phyloP scores from a whole-genome alignment of 2,329 filamentous ascomycete species.

The Thelonectria olida region DNA sequence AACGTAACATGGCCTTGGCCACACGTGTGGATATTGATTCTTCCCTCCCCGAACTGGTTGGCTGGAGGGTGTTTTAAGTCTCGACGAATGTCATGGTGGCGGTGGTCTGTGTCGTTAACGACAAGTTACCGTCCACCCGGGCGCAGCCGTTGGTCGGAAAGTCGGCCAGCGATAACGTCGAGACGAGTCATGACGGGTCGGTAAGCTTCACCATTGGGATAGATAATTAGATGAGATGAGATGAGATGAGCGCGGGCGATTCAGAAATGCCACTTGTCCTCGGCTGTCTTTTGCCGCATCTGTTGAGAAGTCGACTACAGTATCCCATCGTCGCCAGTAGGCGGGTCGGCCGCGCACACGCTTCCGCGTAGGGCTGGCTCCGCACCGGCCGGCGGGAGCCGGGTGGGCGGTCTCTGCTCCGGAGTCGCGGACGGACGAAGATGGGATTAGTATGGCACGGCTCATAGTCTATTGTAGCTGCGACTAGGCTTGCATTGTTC shows the following conservation, averaged over 20 bases:
- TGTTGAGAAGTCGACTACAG: neutral
- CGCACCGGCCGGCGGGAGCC: conserved; percentile 22
- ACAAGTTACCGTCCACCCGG: neutral
- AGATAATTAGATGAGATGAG: neutral
- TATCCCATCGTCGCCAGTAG: neutral
- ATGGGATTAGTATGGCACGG: neutral
- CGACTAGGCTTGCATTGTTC: neutral
- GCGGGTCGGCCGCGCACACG: neutral
- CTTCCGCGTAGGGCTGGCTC: conserved; percentile 19
- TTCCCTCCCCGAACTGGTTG: neutral
- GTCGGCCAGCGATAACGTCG: neutral
- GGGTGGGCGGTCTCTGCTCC: conserved; percentile 11
- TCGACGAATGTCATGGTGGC: neutral
- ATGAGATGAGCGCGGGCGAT: neutral
- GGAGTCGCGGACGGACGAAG: neutral
- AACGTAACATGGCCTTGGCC: conserved; percentile 28
- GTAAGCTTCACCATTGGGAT: neutral
- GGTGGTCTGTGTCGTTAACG: neutral
- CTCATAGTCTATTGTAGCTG: neutral
- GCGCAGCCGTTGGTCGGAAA: neutral
- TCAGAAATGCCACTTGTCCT: neutral
- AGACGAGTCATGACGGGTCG: neutral
- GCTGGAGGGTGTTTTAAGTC: neutral
- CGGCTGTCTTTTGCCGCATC: neutral
- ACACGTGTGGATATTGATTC: neutral